Evolutionary conservation across 371 early-diverging fungal genomes (phyloP), one percentile per base, ranked within the genome.

Genomic region (Rhizopus sp.): DNA sequence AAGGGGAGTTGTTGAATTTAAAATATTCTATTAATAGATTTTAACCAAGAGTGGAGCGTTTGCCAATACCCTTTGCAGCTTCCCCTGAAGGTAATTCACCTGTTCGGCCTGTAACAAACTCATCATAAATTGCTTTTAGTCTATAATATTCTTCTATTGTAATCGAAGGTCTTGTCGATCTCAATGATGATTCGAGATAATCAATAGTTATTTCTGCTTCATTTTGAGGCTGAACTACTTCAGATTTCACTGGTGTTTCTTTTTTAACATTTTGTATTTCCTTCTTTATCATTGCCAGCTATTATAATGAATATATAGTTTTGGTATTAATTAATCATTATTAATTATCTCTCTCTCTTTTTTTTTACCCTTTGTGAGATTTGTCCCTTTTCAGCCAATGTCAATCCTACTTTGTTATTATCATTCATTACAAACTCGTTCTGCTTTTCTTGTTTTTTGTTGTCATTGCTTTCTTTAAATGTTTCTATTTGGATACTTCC

Each of bases 51-150:
- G 88, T 87, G 7, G 86, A 72, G 12, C 88, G 75, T 66, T 85
- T 82, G 5, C 88, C 88, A 55, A 85, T 70, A 23, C 84, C 88
- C 58, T 87, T 83, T 39, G 78, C 83, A n/a, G 82, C 83, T 59
- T 83, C 84, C 2, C 88, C 88, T 31, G 76, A 81, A 10, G 84
- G 80, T 72, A 88, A 69, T 60, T 86, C 86, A 32, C 88, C 88
- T 5, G 82, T 85, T 40, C 86, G 73, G 17, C 85, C 88, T 6
- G 84, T 84, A 39, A 88, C 72, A 68, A 88, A 88, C 63, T 86
- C 88, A 52, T 82, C 68, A 52, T 88, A 88, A 29, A 90, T 86
- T 35, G 69, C 59, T 31, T 79, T 67, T 31, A 90, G 69, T 50
- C 88, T 69, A 35, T 62, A 15, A 30, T 71, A 73, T 52, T 90